Evolutionary conservation across 2,329 filamentous ascomycete species (phyloP), one percentile per base, ranked within the genome.

Genomic region (Neocucurbitaria cava): DNA sequence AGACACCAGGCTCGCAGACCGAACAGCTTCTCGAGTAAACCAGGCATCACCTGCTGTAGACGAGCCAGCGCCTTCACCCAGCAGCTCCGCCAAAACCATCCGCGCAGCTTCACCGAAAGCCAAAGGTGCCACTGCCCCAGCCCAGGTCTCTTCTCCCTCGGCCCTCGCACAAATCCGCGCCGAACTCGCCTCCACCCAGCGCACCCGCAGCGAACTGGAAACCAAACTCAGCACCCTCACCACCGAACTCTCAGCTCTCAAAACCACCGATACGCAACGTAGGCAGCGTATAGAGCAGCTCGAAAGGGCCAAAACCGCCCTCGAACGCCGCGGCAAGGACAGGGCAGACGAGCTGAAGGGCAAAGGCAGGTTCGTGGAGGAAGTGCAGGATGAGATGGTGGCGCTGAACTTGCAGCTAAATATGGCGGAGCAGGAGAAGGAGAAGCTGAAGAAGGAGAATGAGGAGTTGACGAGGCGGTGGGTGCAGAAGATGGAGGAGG

Each of bases 371-470:
- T 79, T 97, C 61, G 83, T 96, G 2, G 89, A 92, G 80, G 85
- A 94, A 68, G 88, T 96, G 48, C 94, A 98, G 78, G 93, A 97
- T 76, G 95, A 99, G 76, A 88, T 96, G 76, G 88, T 96, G 46
- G 89, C 91, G 1, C 78, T 97, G 42, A 93, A 93, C 64, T 81
- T 98, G 62, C 90, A 98, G 76, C 82, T 97, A 39, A 92, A 95
- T 64, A 86, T 97, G 81, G 88, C 89, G 3, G 92, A 96, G 73
- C 85, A 93, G 72, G 86, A 87, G 69, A 82, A 85, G 24, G 87
- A 89, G 71, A 88, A 87, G 75, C 79, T 96, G 59, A 85, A 87
- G 71, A 83, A 82, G 54, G 95, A 98, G 74, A 98, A 98, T 71
- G 88, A 91, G 70, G 90, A 96, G 63, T 82, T 99, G 50, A 87